Evolutionary conservation across 2,329 filamentous ascomycete genomes (phyloP), one percentile per base, ranked within the genome.

Genomic region (Sclerotinia borealis): DNA sequence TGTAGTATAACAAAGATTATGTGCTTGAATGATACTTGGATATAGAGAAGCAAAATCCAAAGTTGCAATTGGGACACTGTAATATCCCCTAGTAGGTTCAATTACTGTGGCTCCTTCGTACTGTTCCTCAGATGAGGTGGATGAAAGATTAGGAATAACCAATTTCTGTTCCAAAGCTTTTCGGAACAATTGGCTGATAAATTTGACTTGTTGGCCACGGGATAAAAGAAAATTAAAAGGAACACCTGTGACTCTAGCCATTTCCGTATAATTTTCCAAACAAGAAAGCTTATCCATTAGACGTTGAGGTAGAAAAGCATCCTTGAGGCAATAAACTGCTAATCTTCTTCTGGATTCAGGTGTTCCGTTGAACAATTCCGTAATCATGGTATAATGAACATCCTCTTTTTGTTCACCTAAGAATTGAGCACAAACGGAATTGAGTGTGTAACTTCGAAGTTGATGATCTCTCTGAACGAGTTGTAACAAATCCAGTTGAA

Each of bases 311-410:
- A 99, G 81, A 72, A 96, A 99, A 0, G 95, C 95, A 79, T 99
- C 96, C 77, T 99, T 99, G 68, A 99, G 78, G 77, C 95, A 99
- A 79, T 99, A 99, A 1, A 99, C 85, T 1, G 95, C 95, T 55
- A 99, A 79, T 77, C 95, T 88, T 71, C 96, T 86, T 68, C 95
- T 82, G 4, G 93, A 96, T 74, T 99, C 95, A 0, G 93, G 88
- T 0, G 95, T 97, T 66, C 95, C 95, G 74, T 99, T 98, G 81
- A 93, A 97, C 3, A 99, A 79, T 73, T 98, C 96, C 0, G 96
- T 99, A 72, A 99, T 99, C 92, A 99, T 99, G 3, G 93, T 97
- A 77, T 99, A 88, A 73, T 99, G 95, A 3, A 99, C 95, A 76
- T 99, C 95, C 77, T 99, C 95, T 74, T 99, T 99, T 75, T 99